phyloP scores from a whole-genome alignment of 2,329 filamentous ascomycete genomes.

The Juglanconis sp. region DNA sequence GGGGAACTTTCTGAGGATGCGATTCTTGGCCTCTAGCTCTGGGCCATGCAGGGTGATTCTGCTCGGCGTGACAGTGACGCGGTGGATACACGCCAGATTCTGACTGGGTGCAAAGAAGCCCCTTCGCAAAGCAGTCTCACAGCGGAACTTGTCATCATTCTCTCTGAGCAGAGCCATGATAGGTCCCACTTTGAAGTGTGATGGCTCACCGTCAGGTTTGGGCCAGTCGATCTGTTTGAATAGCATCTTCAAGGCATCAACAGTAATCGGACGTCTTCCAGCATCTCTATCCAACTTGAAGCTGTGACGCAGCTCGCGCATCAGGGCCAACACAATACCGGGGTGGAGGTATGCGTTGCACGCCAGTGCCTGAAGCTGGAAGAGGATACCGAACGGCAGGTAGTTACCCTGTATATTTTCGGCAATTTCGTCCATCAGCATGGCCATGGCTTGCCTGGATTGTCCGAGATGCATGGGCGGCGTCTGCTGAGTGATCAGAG shows the following conservation, averaged over 20 bases:
- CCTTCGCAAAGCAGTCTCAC: slow-evolving; percentile 1
- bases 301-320: slow-evolving; percentile 38
- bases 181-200: slow-evolving; percentile 34
- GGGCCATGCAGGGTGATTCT: slow-evolving; percentile 57
- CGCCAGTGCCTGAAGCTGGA: slow-evolving; percentile 62
- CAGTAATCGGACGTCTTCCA: slow-evolving; percentile 40
- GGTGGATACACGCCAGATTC: slow-evolving; percentile 51
- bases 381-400: slow-evolving; percentile 53
- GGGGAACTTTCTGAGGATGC: slow-evolving; percentile 65
- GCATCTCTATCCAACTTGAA: slow-evolving; percentile 25
- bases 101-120: slow-evolving; percentile 26
- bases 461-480: neutral
- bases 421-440: slow-evolving; percentile 32
- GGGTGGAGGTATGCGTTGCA: slow-evolving; percentile 63
- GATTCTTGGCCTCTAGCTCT: slow-evolving; percentile 65
- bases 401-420: slow-evolving; percentile 26
- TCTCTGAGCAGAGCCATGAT: slow-evolving; percentile 39
- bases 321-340: slow-evolving; percentile 42
- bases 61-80: slow-evolving; percentile 58
- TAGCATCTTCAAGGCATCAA: slow-evolving; percentile 52
- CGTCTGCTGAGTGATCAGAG: slow-evolving; percentile 8
- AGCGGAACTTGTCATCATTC: slow-evolving; percentile 35
- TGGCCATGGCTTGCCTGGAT: slow-evolving; percentile 24
- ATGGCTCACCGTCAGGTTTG: slow-evolving; percentile 45
- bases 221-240: slow-evolving; percentile 52